Conservation (phyloP, 192 early-diverging fungal species). For the Spizellomyces punctatus region DNA sequence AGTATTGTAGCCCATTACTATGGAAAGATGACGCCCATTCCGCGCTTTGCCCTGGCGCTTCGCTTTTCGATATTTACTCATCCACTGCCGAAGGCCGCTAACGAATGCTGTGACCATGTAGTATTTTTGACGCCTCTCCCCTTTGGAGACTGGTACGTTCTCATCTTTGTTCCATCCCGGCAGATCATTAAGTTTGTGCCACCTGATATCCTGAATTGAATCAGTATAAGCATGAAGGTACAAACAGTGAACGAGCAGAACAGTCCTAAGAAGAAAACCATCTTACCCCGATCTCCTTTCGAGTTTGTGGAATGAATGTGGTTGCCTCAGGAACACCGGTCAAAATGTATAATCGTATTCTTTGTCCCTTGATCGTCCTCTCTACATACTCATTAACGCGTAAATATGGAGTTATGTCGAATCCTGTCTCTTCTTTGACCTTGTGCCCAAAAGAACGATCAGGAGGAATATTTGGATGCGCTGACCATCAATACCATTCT, state of each 20-base stretch:
- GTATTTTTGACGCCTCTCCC: slow-evolving; percentile 38
- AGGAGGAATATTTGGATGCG: not conserved
- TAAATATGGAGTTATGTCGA: slow-evolving; percentile 70
- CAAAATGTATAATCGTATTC: slow-evolving; percentile 89
- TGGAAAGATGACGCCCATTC: slow-evolving; percentile 16
- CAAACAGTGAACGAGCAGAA: not conserved
- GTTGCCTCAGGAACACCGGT: slow-evolving; percentile 82
- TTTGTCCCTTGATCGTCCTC: slow-evolving; percentile 85
- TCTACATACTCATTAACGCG: slow-evolving; percentile 85
- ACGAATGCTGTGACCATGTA: slow-evolving; percentile 57
- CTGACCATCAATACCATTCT: slow-evolving; percentile 3
- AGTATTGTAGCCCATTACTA: slow-evolving; percentile 35
- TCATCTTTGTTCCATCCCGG: slow-evolving; percentile 45
- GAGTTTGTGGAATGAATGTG: slow-evolving; percentile 76
- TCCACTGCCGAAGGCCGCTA: slow-evolving; percentile 44
- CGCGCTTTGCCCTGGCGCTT: slow-evolving; percentile 37
- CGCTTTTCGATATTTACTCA: slow-evolving; percentile 34
- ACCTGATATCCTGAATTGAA: slow-evolving; percentile 44
- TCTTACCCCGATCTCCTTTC: slow-evolving; percentile 93
- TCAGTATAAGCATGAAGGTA: too few species aligned
- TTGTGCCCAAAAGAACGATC: slow-evolving; percentile 20
- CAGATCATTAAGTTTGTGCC: slow-evolving; percentile 46
- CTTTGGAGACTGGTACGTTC: not conserved
- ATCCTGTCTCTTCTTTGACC: slow-evolving; percentile 95
- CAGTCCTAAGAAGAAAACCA: not conserved